Base-by-base conservation (phyloP, 371 early-diverging fungal species). In the Mortierella sp. region DNA sequence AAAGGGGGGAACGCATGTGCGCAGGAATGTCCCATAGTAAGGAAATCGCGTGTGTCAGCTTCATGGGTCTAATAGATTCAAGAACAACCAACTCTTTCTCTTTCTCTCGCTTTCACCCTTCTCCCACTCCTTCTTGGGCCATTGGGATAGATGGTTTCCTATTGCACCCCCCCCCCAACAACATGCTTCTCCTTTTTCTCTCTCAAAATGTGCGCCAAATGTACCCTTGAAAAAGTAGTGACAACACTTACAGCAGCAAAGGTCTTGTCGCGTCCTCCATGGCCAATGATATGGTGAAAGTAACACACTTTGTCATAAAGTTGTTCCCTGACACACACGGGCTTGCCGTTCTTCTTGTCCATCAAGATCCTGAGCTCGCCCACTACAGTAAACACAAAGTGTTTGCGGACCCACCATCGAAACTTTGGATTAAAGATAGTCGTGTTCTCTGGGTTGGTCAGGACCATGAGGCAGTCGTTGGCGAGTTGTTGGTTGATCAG, bases 291-390 rank as follows among this genome's bases (percentile, higher is more conserved):
- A 52, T 79, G 73, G 57, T 79, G 79, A 26, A 79, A 79, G 59
- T 79, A 79, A 29, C 79, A 79, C 28, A 79, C 70, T 57, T 79
- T 79, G 63, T 79, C 79, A 45, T 79, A 79, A 19, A 79, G 61
- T 29, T 79, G 79, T 30, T 79, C 79, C 12, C 73, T 62, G 0
- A 79, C 79, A 47, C 79, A 73, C 0, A 79, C 73, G 4, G 79
- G 79, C 47, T 79, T 79, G 60, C 79, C 73, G 30, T 73, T 79
- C 60, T 79, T 79, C 67, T 79, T 79, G 44, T 79, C 79, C 79
- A 79, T 72, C 70, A 79, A 60, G 53, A 79, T 79, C 44, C 79
- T 60, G 12, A 79, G 43, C 43, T 79, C 79, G 0, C 79, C 79
- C 50, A 79, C 79, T 1, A 73, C 79, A 7, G 79, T 70, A 43